These are phyloP conservation scores for Cercospora zeina DNA, from an alignment of 2,329 filamentous ascomycete genomes.

Conservation along the genomic window DNA sequence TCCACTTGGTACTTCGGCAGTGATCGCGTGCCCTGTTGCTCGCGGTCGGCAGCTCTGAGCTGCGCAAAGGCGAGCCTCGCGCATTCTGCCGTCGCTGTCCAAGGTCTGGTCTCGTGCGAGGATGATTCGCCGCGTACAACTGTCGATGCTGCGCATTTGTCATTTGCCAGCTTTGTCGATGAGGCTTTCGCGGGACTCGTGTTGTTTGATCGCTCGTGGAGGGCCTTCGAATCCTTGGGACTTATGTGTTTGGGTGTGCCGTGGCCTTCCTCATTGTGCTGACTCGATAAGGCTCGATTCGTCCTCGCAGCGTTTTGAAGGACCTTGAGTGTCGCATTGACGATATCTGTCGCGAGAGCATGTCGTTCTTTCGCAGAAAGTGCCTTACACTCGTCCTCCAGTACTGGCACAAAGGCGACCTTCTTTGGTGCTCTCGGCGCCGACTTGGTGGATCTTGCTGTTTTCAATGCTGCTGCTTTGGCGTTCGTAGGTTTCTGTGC, in stretches of 20 bases:
- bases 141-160: neutral
- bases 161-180: neutral
- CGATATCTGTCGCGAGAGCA: conserved; percentile 68
- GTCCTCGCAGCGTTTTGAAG: conserved; percentile 66
- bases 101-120: neutral
- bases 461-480: neutral
- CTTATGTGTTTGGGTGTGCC: neutral
- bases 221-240: conserved; percentile 26
- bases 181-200: conserved; percentile 47
- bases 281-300: neutral
- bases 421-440: conserved; percentile 18
- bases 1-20: conserved; percentile 69
- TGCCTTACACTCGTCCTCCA: conserved; percentile 39
- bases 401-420: conserved; percentile 39
- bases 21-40: conserved; percentile 53
- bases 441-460: conserved; percentile 13
- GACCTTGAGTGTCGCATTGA: conserved; percentile 69
- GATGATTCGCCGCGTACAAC: neutral
- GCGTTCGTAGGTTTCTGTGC: neutral
- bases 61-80: conserved; percentile 66
- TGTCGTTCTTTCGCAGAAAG: conserved; percentile 62
- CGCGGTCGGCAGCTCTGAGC: conserved; percentile 59
- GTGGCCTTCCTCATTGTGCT: neutral
- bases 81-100: conserved; percentile 63
- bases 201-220: conserved; percentile 50